Conservation (phyloP, 2,329 filamentous ascomycete genomes). For the Sporothrix euskadiensis region DNA sequence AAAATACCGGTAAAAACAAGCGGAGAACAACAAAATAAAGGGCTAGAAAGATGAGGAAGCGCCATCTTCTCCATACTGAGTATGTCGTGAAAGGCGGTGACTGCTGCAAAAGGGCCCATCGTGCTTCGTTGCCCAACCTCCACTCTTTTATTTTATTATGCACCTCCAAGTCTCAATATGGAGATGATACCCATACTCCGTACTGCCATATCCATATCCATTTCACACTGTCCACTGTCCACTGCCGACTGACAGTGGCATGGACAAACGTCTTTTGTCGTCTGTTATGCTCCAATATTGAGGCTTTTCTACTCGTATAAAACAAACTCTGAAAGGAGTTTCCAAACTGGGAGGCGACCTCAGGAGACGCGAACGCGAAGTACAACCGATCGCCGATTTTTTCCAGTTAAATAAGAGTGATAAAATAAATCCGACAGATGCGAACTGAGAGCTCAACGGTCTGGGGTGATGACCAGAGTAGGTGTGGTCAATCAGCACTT, state of each 20-base stretch:
- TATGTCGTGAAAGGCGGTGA: slow-evolving; percentile 5
- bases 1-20: neutral
- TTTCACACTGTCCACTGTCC: neutral
- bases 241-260: neutral
- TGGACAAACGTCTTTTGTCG: neutral
- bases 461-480: neutral
- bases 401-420: neutral
- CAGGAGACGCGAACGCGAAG: neutral
- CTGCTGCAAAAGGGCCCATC: neutral
- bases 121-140: slow-evolving; percentile 19
- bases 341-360: neutral
- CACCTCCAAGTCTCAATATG: neutral
- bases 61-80: neutral
- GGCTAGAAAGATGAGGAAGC: neutral
- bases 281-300: neutral
- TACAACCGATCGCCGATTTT: neutral
- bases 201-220: neutral
- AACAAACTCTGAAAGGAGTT: neutral
- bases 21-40: neutral
- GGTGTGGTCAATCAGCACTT: slow-evolving; percentile 6
- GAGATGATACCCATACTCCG: neutral
- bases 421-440: neutral
- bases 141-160: neutral
- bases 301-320: neutral
- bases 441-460: neutral